Percentiles rank a stretch among this genome's conserved stretches.
Evolutionary conservation across 1,284 basidiomycete species (phyloP).

Genomic region (Austropuccinia psidii): DNA sequence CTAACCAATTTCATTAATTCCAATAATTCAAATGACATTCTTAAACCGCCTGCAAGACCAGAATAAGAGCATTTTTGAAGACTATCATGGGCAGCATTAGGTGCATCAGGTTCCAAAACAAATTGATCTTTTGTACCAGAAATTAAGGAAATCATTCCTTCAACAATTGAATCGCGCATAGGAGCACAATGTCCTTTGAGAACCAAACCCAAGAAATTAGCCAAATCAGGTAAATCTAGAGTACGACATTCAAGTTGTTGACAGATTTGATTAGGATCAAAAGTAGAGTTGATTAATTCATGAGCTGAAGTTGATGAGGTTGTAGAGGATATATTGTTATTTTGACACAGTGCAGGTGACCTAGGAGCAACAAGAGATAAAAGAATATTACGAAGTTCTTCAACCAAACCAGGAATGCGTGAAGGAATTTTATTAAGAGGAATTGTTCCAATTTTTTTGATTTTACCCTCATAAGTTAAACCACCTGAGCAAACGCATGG

Average conservation of each 20-base stretch:
- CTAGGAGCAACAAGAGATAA: conserved; percentile 62
- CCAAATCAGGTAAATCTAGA: conserved; percentile 74
- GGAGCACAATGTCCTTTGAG: conserved; percentile 87
- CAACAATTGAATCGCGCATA: conserved; percentile 75
- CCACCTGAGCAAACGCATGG: conserved; percentile 57
- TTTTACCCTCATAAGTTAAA: conserved; percentile 47
- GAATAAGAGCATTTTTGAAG: conserved; percentile 52
- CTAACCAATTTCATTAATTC: conserved; percentile 89
- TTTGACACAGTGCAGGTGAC: conserved; percentile 46
- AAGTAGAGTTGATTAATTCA: conserved; percentile 49
- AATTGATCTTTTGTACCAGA: conserved; percentile 16
- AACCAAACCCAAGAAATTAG: conserved; percentile 67
- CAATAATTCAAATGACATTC: conserved; percentile 79
- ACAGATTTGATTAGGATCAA: conserved; percentile 60
- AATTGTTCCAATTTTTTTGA: conserved; percentile 52
- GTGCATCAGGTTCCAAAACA: conserved; percentile 37
- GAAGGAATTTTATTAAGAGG: conserved; percentile 60
- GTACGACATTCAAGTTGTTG: conserved; percentile 68
- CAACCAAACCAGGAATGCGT: conserved; percentile 63
- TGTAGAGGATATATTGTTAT: conserved; percentile 37
- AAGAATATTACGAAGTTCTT: conserved; percentile 72
- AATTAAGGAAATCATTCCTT: conserved; percentile 61
- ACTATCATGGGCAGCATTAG: conserved; percentile 52
- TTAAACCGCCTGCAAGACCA: conserved; percentile 66
- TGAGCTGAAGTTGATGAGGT: conserved; percentile 36